Conservation (phyloP, 1,284 basidiomycete genomes). For the Microstroma glucosiphilum region DNA sequence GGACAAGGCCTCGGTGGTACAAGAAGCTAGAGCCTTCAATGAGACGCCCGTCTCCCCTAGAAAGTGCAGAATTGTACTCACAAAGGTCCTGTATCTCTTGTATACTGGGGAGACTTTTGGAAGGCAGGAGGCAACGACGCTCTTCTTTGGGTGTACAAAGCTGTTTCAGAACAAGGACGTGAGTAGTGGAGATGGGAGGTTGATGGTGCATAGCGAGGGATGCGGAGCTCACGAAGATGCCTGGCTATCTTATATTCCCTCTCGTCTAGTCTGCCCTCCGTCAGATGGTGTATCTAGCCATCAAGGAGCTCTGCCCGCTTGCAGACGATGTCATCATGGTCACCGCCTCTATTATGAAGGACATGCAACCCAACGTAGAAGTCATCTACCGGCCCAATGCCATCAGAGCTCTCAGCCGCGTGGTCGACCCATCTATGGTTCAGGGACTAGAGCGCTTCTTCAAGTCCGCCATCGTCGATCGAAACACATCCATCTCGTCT, state of each 20-base stretch:
- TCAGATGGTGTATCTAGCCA: slow-evolving; percentile 96
- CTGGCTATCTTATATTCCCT: background rate
- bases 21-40: slow-evolving; percentile 98
- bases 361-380: slow-evolving; percentile 98
- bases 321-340: slow-evolving; percentile 99
- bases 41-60: slow-evolving; percentile 82
- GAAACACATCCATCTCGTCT: slow-evolving; percentile 88
- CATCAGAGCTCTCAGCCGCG: slow-evolving; percentile 88
- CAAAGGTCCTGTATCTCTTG: slow-evolving; percentile 90
- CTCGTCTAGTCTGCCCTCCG: slow-evolving; percentile 72
- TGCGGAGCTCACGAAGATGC: background rate
- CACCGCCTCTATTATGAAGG: slow-evolving; percentile 99
- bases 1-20: slow-evolving; percentile 54
- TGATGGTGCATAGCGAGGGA: background rate
- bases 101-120: slow-evolving; percentile 93
- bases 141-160: slow-evolving; percentile 99
- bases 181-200: slow-evolving; percentile 52
- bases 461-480: slow-evolving; percentile 97
- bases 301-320: slow-evolving; percentile 93
- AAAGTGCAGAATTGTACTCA: slow-evolving; percentile 92
- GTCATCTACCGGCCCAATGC: slow-evolving; percentile 98
- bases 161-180: slow-evolving; percentile 99
- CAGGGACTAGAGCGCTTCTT: slow-evolving; percentile 99
- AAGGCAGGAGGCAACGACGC: slow-evolving; percentile 89
- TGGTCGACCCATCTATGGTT: slow-evolving; percentile 96